Conservation (phyloP, 2,329 filamentous ascomycete species). For the Trichoderma lentiforme region DNA sequence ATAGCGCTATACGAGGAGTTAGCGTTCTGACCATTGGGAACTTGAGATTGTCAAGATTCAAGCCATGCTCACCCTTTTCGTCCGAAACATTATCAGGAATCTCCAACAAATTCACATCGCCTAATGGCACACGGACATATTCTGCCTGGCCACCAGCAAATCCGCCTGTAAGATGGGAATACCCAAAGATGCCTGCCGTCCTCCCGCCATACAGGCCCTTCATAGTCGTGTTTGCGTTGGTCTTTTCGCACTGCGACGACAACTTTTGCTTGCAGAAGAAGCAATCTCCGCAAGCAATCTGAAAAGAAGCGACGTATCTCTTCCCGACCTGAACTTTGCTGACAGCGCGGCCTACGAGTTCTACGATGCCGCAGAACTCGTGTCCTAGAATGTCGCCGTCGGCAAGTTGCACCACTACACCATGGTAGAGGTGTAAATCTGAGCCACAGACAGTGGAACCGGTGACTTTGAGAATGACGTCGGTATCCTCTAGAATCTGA, state of each 20-base stretch:
- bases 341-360: conserved; percentile 53
- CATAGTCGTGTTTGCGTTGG: neutral
- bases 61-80: conserved; percentile 58
- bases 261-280: conserved; percentile 48
- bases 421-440: conserved; percentile 57
- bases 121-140: conserved; percentile 77
- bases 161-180: conserved; percentile 77
- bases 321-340: conserved; percentile 58
- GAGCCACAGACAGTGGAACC: conserved; percentile 58
- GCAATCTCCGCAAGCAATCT: conserved; percentile 73
- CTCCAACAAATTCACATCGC: conserved; percentile 75
- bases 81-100: conserved; percentile 78
- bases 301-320: conserved; percentile 80
- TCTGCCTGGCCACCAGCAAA: conserved; percentile 87
- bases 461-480: conserved; percentile 78
- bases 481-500: conserved; percentile 66
- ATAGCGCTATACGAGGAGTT: conserved; percentile 47
- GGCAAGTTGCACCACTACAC: conserved; percentile 54
- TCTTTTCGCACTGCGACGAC: neutral
- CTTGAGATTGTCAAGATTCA: neutral
- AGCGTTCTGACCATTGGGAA: neutral
- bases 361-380: conserved; percentile 57
- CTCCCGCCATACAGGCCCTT: conserved; percentile 68
- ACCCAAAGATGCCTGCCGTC: conserved; percentile 72
- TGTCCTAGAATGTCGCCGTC: conserved; percentile 66